Base-by-base conservation (phyloP, 1,284 basidiomycete species). In the Porogramme epimiltina region DNA sequence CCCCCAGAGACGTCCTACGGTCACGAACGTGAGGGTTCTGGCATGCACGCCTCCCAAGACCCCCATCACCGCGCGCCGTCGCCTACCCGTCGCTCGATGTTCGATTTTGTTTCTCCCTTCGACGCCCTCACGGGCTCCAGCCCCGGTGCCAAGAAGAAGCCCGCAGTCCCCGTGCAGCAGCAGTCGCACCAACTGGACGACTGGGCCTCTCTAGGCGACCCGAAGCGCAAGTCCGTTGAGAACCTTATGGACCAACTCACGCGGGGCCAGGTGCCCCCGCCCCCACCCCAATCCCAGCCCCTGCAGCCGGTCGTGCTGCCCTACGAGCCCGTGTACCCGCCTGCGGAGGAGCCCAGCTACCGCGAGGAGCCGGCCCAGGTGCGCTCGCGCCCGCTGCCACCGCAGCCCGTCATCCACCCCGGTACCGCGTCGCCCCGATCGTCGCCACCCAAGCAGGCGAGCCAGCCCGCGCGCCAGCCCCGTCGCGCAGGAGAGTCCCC, bases 61-160 rank as follows among this genome's bases (percentile, higher is more conserved):
- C 52, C 54, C 22, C 74, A 73, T 51, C 79, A 76, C 47, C 77
- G 77, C 40, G 73, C 78, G 10, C 83, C 87, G 0, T 81, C 85
- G 28, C 85, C 87, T 39, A 78, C 84, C 25, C 85, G 82, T 59
- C 86, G 87, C 69, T 86, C 87, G 48, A 82, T 91, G 79, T 92
- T 91, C 61, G 87, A 91, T 44, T 92, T 89, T 56, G 77, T 87
- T 49, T 91, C 89, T 48, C 85, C 90, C 3, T 91, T 92, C 60
- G 90, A 92, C 61, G 87, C 88, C 13, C 76, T 92, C 25, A 67
- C 71, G 19, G 55, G 49, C 24, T 73, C 79, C 5, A 62, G 77
- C 20, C 63, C 73, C 5, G 58, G 72, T 37, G 67, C 79, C 47
- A 84, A 84, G 73, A 86, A 86, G 66, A 89, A 88, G 66, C 78